phyloP scores from a whole-genome alignment of 805 yeast genomes.

The Cyberlindnera lachancei region DNA sequence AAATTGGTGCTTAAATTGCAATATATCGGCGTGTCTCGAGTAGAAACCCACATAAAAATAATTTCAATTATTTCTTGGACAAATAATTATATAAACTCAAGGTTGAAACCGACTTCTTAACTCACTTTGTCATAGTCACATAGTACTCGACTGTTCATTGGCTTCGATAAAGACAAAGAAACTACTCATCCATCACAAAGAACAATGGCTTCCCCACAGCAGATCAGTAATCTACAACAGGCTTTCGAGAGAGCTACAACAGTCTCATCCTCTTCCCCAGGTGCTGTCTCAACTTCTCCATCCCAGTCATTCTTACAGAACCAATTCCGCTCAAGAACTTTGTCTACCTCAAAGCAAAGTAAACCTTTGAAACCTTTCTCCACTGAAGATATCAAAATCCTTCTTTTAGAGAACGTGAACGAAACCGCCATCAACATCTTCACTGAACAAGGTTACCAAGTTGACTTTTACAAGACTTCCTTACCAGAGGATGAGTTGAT shows the following conservation, averaged over 20 bases:
- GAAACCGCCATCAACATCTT: constrained; percentile 85
- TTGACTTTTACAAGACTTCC: constrained; percentile 85
- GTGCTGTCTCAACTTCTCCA: constrained; percentile 79
- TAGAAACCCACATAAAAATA: no score
- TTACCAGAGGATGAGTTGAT: constrained; percentile 89
- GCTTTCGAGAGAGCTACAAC: constrained; percentile 50
- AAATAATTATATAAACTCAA: no score
- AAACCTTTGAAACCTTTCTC: constrained; percentile 89
- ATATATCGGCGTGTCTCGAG: no score
- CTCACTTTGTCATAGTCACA: no score
- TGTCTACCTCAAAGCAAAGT: constrained; percentile 38
- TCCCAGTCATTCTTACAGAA: constrained; percentile 54
- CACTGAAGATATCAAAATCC: constrained; percentile 89
- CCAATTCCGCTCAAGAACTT: constrained; percentile 38
- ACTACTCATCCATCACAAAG: no score
- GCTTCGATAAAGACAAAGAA: no score
- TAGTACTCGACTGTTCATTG: no score
- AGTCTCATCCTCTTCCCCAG: constrained; percentile 51
- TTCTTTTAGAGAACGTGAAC: constrained; percentile 89
- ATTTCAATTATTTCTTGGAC: no score
- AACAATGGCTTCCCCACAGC: constrained; percentile 60
- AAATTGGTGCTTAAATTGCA: no score
- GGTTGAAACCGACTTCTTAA: no score
- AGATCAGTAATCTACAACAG: constrained; percentile 46
- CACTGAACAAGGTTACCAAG: constrained; percentile 90